Evolutionary conservation across 2,329 filamentous ascomycete species (phyloP).

Genomic region (Dothideomycetes sp.): DNA sequence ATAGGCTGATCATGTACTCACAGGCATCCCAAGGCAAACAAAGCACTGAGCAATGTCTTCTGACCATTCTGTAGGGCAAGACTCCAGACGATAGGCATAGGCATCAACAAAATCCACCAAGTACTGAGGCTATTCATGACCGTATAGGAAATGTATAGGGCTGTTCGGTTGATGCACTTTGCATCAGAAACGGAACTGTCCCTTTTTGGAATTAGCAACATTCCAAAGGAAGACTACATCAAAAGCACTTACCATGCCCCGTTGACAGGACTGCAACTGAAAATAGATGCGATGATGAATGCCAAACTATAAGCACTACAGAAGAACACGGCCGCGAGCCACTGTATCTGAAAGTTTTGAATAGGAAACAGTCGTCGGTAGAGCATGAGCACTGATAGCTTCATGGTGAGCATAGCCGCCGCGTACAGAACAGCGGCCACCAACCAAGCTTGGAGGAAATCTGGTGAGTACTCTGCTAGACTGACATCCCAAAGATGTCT

Average conservation of each 20-base stretch:
- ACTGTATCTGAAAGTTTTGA: conserved; percentile 5
- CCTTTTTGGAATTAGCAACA: background rate
- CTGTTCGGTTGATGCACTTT: conserved; percentile 9
- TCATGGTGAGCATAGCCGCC: conserved; percentile 18
- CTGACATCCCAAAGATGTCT: conserved; percentile 12
- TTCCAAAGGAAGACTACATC: background rate
- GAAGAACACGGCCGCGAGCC: conserved; percentile 7
- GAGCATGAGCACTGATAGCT: conserved; percentile 12
- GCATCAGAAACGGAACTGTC: background rate
- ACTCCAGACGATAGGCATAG: conserved; percentile 9
- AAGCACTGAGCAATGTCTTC: conserved; percentile 42
- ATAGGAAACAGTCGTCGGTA: conserved; percentile 13
- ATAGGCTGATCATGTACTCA: too few species aligned
- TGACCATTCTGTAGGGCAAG: conserved; percentile 37
- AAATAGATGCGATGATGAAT: conserved; percentile 9
- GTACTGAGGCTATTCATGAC: conserved; percentile 10
- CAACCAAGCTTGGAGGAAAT: conserved; percentile 6
- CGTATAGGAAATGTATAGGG: conserved; percentile 9
- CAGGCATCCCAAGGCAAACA: conserved; percentile 39
- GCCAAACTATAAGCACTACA: conserved; percentile 5
- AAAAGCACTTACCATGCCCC: background rate
- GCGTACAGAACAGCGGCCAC: conserved; percentile 3
- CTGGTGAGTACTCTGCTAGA: conserved; percentile 2
- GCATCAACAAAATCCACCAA: conserved; percentile 8
- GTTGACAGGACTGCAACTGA: conserved; percentile 4